Evolutionary conservation across 208 protist genomes (phyloP).

Genomic region (Leishmania lainsoni): DNA sequence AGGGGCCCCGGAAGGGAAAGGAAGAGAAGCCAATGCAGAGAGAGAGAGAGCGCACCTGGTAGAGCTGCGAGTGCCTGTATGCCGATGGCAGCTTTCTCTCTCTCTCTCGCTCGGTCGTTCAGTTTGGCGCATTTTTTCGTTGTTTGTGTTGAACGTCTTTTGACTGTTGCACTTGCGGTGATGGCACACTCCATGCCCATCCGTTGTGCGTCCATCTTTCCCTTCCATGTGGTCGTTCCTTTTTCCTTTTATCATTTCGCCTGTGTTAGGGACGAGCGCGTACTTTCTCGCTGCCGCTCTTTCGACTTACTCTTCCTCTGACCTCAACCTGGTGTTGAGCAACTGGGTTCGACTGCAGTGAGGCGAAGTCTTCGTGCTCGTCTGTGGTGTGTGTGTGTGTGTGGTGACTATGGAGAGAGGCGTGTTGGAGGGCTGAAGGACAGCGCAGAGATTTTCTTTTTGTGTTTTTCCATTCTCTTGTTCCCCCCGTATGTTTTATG

Average conservation of each 20-base stretch:
- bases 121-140: neutral
- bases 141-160: neutral
- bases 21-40: too few species aligned
- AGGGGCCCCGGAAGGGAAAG: too few species aligned
- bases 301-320: neutral
- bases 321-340: neutral
- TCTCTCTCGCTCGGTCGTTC: neutral
- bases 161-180: neutral
- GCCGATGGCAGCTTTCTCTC: conserved; percentile 1
- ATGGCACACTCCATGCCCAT: neutral
- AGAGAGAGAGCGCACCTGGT: too few species aligned
- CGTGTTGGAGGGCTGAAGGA: too few species aligned
- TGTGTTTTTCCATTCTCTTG: neutral
- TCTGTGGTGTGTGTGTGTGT: neutral
- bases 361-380: neutral
- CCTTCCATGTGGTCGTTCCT: neutral
- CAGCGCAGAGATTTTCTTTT: neutral
- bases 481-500: neutral
- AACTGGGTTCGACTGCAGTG: neutral
- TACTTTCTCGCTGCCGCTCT: neutral
- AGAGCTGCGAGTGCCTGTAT: too few species aligned
- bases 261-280: neutral
- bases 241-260: neutral
- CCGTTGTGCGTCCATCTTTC: neutral
- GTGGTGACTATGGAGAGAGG: neutral